Conservation (phyloP, 306 rosid genomes). For the Vicia faba region DNA sequence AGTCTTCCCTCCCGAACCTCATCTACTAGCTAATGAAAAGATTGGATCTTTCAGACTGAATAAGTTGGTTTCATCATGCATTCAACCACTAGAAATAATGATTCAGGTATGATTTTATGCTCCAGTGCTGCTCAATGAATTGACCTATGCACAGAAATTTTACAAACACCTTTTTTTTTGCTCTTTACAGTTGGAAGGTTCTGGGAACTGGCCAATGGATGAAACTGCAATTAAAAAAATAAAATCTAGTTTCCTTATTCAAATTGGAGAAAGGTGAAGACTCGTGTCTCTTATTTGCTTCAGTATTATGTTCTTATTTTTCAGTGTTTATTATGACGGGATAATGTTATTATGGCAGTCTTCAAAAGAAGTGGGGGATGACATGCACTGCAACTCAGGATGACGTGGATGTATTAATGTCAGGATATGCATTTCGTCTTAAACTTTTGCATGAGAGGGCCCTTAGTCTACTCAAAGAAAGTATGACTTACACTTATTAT, state of each 20-base stretch:
- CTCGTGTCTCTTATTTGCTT: constrained; percentile 19
- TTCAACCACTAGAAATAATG: constrained; percentile 86
- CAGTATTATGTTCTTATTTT: constrained; percentile 33
- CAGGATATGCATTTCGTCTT: constrained; percentile 93
- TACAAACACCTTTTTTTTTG: constrained; percentile 34
- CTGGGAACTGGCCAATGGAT: constrained; percentile 99
- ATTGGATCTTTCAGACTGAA: constrained; percentile 45
- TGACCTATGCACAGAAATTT: constrained; percentile 30
- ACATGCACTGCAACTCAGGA: constrained; percentile 74
- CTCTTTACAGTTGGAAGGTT: constrained; percentile 81
- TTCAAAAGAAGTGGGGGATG: constrained; percentile 76
- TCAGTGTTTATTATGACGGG: constrained; percentile 38
- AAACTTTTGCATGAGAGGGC: constrained; percentile 95
- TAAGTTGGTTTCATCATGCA: constrained; percentile 67
- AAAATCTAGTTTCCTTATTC: constrained; percentile 86
- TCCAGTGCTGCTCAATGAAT: constrained; percentile 16
- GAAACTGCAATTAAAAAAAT: constrained; percentile 84
- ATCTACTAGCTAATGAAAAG: constrained; percentile 72
- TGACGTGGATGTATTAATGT: constrained; percentile 70
- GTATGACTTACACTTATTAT: constrained; percentile 50
- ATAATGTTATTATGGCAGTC: constrained; percentile 62
- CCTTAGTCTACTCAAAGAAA: constrained; percentile 68
- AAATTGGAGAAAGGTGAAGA: constrained; percentile 84
- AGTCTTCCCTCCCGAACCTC: constrained; percentile 93
- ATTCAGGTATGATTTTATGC: constrained; percentile 69